These are phyloP conservation scores for Tillandsia leiboldiana DNA, from an alignment of 176 grass and related monocot species.

Conservation along the genomic window DNA sequence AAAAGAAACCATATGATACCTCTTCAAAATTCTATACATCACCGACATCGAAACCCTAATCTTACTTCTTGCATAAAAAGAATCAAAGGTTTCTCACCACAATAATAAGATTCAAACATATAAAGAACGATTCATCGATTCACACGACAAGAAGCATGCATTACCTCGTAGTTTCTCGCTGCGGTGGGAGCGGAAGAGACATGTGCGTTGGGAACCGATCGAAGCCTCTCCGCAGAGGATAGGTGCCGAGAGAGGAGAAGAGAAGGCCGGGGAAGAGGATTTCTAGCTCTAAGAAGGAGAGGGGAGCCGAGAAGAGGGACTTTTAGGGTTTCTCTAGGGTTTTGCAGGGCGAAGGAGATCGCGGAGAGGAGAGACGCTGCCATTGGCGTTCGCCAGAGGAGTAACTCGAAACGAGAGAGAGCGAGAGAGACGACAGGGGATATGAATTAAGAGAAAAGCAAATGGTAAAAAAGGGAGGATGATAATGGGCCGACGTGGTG, in stretches of 20 bases:
- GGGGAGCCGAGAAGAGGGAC: neutral
- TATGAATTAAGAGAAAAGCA: too few relatives aligned
- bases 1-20: too few relatives aligned
- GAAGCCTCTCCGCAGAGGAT: slow-evolving; percentile 1
- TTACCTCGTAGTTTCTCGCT: slow-evolving; percentile 33
- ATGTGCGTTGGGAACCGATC: slow-evolving; percentile 13
- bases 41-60: neutral
- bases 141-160: neutral
- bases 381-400: slow-evolving; percentile 3
- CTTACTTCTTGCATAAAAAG: neutral
- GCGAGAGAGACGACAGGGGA: too few relatives aligned
- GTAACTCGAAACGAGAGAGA: too few relatives aligned
- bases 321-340: slow-evolving; percentile 2
- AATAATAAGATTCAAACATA: neutral
- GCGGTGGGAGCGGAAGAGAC: slow-evolving; percentile 15
- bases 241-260: slow-evolving; percentile 5
- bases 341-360: slow-evolving; percentile 4
- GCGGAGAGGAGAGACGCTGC: slow-evolving; percentile 9
- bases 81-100: neutral
- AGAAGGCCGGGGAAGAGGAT: neutral
- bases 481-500: too few relatives aligned
- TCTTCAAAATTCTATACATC: too few relatives aligned
- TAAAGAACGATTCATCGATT: neutral
- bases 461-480: too few relatives aligned
- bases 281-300: neutral